Evolutionary conservation across 1,139 yeast species (phyloP).

Genomic region (Saccharomyces hybrid): DNA sequence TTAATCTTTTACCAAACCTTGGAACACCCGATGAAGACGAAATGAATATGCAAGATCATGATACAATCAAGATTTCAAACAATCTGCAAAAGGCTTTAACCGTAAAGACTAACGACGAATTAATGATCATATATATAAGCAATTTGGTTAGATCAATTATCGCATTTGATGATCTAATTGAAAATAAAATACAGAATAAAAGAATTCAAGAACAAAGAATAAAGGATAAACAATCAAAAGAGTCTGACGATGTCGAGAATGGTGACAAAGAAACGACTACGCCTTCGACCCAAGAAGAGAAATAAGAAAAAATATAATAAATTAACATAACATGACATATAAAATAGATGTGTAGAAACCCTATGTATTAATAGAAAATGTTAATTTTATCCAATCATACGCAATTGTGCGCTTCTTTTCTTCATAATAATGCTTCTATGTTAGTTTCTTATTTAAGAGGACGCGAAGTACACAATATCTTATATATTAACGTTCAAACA

Average conservation of each 20-base stretch:
- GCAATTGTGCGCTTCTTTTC: not conserved
- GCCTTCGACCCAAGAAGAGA: not conserved
- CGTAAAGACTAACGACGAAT: slow-evolving; percentile 86
- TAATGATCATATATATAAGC: slow-evolving; percentile 87
- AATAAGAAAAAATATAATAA: not conserved
- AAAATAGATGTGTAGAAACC: not conserved
- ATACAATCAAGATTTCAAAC: slow-evolving; percentile 29
- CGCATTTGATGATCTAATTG: slow-evolving; percentile 94
- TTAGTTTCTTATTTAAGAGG: not conserved
- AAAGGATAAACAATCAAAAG: slow-evolving; percentile 11
- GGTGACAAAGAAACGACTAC: not conserved
- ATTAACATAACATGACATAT: not conserved
- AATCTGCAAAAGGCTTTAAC: slow-evolving; percentile 76
- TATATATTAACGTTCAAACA: slow-evolving; percentile 39
- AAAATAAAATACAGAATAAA: slow-evolving; percentile 83
- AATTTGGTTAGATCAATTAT: slow-evolving; percentile 88
- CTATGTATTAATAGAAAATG: not conserved
- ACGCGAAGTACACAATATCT: not conserved
- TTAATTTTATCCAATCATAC: not conserved
- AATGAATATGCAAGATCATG: slow-evolving; percentile 22
- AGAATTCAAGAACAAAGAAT: slow-evolving; percentile 38
- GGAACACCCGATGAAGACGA: slow-evolving; percentile 32
- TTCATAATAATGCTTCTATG: not conserved
- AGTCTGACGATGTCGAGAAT: not conserved
- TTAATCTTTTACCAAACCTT: slow-evolving; percentile 84